Base-by-base conservation (phyloP, 2,329 filamentous ascomycete genomes). In the Fusarium sterilihyphosum region DNA sequence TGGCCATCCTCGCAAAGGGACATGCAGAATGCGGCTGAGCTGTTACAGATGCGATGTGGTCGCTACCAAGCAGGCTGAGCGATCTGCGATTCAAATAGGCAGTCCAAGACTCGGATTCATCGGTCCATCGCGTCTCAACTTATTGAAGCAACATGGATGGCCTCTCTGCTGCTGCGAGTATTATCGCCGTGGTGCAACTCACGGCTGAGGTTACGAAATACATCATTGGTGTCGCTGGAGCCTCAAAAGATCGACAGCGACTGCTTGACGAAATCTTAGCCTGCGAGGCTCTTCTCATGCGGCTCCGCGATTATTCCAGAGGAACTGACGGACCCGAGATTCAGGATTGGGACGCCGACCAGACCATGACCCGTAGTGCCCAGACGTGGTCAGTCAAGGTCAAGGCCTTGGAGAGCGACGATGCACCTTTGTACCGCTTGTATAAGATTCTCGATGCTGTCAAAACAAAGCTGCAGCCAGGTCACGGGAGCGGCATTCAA, bases 161-260 rank as follows among this genome's bases (percentile, higher is more conserved):
- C 10, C 46, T 65, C 17, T 50, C 35, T 31, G 46, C 63, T 17
- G 53, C 73, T 10, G 65, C 77, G 6, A 78, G 71, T 54, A 60
- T 78, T 50, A 74, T 76, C 35, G 74, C 75, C 17, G 58, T 79
- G 18, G n/a, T 78, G 33, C 65, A 78, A 41, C 53, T 78, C 1
- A 71, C 66, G 3, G 46, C 63, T 10, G 53, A 72, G 33, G 74
- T 78, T 12, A 58, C 74, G 50, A 50, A 68, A 33, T 78, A 74
- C n/a, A 74, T 47, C 29, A 37, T 53, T 22, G n/a, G 46, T 12
- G 67, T 71, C 12, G 31, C 54, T 22, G 74, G 76, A 29, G 69
- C 73, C 2, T 53, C 61, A 16, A 65, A 73, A 17, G 71, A 73
- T 22, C 62, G 73, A 22, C 70, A 46, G n/a, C 33, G 65, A 10